Evolutionary conservation across 768 basidiomycete species (phyloP).

Genomic region (Favolaschia claudopus): DNA sequence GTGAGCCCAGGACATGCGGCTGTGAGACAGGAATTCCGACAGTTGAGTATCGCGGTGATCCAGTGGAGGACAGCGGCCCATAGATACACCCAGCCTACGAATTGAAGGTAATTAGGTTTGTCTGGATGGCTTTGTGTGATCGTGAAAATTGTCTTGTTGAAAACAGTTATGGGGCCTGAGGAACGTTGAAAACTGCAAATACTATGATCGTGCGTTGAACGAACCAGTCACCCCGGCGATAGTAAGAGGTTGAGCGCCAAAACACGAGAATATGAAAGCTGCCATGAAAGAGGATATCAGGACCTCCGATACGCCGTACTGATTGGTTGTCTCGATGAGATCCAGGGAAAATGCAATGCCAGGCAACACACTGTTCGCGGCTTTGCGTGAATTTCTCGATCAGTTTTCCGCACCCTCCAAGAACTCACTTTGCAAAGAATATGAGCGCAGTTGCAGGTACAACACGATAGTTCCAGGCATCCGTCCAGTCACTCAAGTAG

Average conservation of each 20-base stretch:
- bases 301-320: conserved; percentile 92
- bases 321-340: conserved; percentile 87
- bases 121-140: conserved; percentile 66
- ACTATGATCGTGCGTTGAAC: too few species aligned
- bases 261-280: conserved; percentile 84
- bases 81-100: conserved; percentile 92
- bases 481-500: conserved; percentile 88
- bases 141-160: conserved; percentile 89
- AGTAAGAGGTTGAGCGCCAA: conserved; percentile 90
- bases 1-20: not conserved
- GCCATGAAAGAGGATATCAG: conserved; percentile 88
- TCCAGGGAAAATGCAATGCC: conserved; percentile 93
- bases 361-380: conserved; percentile 70
- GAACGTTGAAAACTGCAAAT: too few species aligned
- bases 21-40: conserved; percentile 46
- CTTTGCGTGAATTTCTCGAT: not conserved
- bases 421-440: conserved; percentile 80
- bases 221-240: conserved; percentile 91
- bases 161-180: conserved; percentile 89
- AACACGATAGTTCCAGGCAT: conserved; percentile 92
- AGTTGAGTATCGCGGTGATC: conserved; percentile 81
- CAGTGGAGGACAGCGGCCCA: conserved; percentile 91
- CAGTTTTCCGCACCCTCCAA: not conserved
- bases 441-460: conserved; percentile 86
- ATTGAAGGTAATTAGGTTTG: conserved; percentile 81